Conservation (phyloP, 208 protist species). For the Crithidia fasciculata region DNA sequence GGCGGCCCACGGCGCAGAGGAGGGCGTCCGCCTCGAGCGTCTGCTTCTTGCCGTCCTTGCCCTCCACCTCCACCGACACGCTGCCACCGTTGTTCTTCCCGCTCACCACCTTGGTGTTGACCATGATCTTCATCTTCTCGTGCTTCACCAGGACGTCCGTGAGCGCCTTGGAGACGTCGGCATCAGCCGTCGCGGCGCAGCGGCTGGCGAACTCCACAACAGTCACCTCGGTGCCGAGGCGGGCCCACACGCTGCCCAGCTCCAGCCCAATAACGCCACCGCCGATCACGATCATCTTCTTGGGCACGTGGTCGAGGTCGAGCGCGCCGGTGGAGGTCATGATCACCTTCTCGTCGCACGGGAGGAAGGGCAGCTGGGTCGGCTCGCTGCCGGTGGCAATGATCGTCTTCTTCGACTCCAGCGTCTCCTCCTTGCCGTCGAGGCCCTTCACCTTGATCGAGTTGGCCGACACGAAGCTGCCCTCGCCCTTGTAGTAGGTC, state of each 20-base stretch:
- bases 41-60: conserved; percentile 88
- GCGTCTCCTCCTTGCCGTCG: conserved; percentile 90
- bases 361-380: conserved; percentile 91
- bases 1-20: conserved; percentile 97
- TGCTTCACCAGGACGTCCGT: conserved; percentile 84
- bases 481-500: conserved; percentile 96
- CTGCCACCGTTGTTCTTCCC: conserved; percentile 76
- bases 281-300: conserved; percentile 98
- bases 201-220: conserved; percentile 97
- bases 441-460: conserved; percentile 80
- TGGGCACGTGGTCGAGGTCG: conserved; percentile 94
- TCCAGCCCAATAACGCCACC: conserved; percentile 99
- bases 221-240: conserved; percentile 98
- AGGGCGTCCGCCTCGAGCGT: conserved; percentile 93
- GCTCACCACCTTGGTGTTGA: conserved; percentile 90
- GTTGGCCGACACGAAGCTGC: conserved; percentile 78
- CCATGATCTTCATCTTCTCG: conserved; percentile 93
- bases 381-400: conserved; percentile 99
- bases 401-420: conserved; percentile 97
- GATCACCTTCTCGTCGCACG: conserved; percentile 98
- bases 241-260: conserved; percentile 98
- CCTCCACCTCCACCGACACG: conserved; percentile 91
- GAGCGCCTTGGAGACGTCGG: conserved; percentile 83
- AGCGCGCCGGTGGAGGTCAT: conserved; percentile 98
- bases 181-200: conserved; percentile 91